Conservation (phyloP, 371 early-diverging fungal genomes). For the Apophysomyces elegans region DNA sequence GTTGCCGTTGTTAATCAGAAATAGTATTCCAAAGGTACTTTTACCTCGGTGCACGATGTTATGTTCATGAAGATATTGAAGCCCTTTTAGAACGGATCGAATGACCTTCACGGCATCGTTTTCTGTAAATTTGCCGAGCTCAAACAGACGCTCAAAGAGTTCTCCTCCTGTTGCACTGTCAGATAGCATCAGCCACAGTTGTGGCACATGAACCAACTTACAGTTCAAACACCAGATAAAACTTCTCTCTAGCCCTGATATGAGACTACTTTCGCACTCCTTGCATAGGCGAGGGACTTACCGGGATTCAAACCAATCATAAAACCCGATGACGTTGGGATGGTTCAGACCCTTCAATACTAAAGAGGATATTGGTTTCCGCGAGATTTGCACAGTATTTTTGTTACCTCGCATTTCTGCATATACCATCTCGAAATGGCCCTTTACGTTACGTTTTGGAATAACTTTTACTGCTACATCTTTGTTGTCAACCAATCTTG, state of each 20-base stretch:
- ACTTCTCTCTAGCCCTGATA: slow-evolving; percentile 57
- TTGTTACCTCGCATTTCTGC: slow-evolving; percentile 61
- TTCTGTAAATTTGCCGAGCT: slow-evolving; percentile 85
- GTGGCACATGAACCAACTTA: slow-evolving; percentile 26
- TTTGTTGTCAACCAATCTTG: slow-evolving; percentile 51
- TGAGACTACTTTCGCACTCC: neutral
- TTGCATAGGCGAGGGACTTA: slow-evolving; percentile 13
- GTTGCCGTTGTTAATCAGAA: neutral
- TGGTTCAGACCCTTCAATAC: slow-evolving; percentile 72
- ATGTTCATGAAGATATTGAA: slow-evolving; percentile 70
- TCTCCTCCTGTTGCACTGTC: slow-evolving; percentile 83
- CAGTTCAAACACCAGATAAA: slow-evolving; percentile 89
- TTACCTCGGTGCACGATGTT: slow-evolving; percentile 72
- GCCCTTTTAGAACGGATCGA: slow-evolving; percentile 60
- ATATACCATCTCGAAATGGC: slow-evolving; percentile 73
- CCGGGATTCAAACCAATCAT: slow-evolving; percentile 80
- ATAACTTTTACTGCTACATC: slow-evolving; percentile 81
- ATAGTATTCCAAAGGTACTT: neutral
- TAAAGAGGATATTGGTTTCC: neutral
- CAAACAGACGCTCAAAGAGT: slow-evolving; percentile 86
- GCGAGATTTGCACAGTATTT: neutral
- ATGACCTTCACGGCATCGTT: slow-evolving; percentile 79
- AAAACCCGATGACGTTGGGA: slow-evolving; percentile 79
- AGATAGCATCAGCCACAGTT: neutral
- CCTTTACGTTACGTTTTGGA: slow-evolving; percentile 64